phyloP scores from a whole-genome alignment of 2,329 filamentous ascomycete species.

The Pyricularia grisea region DNA sequence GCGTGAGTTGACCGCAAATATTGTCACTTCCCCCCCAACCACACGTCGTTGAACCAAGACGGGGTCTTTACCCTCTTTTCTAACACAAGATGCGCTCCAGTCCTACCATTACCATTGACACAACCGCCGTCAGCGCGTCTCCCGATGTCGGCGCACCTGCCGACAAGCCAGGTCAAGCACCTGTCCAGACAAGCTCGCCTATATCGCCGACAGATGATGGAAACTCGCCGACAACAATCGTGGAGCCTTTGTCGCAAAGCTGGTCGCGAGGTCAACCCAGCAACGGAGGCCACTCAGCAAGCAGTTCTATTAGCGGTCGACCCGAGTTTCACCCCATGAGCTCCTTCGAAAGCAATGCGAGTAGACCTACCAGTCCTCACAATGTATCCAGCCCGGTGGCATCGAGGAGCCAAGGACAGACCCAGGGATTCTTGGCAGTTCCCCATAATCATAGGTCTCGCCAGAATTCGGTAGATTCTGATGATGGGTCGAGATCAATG shows the following conservation, averaged over 20 bases:
- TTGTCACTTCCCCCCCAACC: background rate
- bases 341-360: conserved; percentile 58
- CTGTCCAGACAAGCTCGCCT: conserved; percentile 19
- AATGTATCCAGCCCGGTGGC: conserved; percentile 54
- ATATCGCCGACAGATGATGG: conserved; percentile 27
- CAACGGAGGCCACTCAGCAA: conserved; percentile 6
- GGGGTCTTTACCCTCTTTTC: background rate
- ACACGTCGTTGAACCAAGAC: background rate
- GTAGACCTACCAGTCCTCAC: conserved; percentile 61
- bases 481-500: conserved; percentile 48
- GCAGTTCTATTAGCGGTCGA: conserved; percentile 9
- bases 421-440: conserved; percentile 52
- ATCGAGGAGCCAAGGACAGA: conserved; percentile 36
- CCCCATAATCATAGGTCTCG: conserved; percentile 51
- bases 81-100: conserved; percentile 19
- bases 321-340: conserved; percentile 43
- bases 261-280: conserved; percentile 15
- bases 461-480: conserved; percentile 62
- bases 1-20: background rate
- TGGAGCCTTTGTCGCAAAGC: conserved; percentile 19
- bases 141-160: conserved; percentile 18
- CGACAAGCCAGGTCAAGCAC: conserved; percentile 16
- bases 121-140: conserved; percentile 26
- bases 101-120: conserved; percentile 47
- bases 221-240: conserved; percentile 24